Evolutionary conservation across 2,329 filamentous ascomycete species (phyloP), one percentile per base, ranked within the genome.

Genomic region (Hypoxylon sp.): DNA sequence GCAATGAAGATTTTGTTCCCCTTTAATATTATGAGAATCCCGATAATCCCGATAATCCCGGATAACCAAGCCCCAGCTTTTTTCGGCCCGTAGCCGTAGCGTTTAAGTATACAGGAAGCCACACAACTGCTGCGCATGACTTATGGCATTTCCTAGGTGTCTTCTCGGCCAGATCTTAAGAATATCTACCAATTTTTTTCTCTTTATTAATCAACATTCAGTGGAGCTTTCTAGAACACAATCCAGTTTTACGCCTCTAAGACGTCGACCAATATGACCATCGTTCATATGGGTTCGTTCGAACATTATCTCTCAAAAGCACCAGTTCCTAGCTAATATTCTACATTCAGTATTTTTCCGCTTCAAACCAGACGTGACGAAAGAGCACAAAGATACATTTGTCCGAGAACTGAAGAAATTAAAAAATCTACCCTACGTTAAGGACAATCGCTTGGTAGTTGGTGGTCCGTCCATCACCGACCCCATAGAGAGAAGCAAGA

Each of bases 381-480:
- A 78, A 6, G 78, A 80, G 9, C 82, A 86, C 64, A 83, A 82
- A 55, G 74, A 80, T 1, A 80, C 74, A 0, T 87, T 87, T 47
- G 78, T 84, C 26, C 70, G 67, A 0, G 82, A 87, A 63, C 78
- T 87, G 5, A 85, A 83, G 65, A 81, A 80, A 0, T 79, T 88
- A n/a, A 85, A 84, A 47, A 60, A 74, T 2, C 77, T 88, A 2
- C 67, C 84, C 0, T 86, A 82, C 44, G 85, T 88, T 22, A 81
- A 85, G 53, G 74, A 82, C 11, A 78, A 82, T n/a, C 80, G 81
- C 1, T 80, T 88, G 0, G 73, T 85, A 0, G 85, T 87, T 3
- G 86, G 86, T 0, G 84, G 86, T 0, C 85, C 85, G 0, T 86
- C 85, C 0, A 79, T 88, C 4, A 88, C 86, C 0, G 79, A 84